Conservation (phyloP, 2,329 filamentous ascomycete species). For the Hypomyces perniciosus region DNA sequence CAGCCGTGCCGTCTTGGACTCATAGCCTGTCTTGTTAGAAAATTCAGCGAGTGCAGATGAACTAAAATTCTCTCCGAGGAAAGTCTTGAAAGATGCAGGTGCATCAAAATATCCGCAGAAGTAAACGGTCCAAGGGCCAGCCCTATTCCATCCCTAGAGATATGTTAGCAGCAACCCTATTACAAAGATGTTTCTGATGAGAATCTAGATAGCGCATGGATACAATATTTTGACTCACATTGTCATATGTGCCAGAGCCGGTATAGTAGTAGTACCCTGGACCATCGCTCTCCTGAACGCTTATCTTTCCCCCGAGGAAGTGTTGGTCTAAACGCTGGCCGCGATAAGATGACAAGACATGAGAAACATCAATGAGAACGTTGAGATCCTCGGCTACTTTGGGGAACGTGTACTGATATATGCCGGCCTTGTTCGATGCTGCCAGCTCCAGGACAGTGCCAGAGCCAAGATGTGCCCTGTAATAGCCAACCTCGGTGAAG, state of each 20-base stretch:
- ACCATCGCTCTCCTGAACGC: slow-evolving; percentile 38
- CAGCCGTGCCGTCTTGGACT: slow-evolving; percentile 34
- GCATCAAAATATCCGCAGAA: slow-evolving; percentile 57
- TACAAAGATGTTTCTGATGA: background rate
- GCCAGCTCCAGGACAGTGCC: slow-evolving; percentile 53
- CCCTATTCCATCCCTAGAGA: slow-evolving; percentile 53
- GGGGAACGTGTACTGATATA: slow-evolving; percentile 58
- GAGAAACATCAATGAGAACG: slow-evolving; percentile 59
- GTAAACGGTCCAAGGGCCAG: slow-evolving; percentile 56
- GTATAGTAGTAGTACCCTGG: slow-evolving; percentile 41
- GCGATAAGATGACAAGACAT: slow-evolving; percentile 57
- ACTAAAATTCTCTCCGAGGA: slow-evolving; percentile 31
- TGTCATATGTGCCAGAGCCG: slow-evolving; percentile 57
- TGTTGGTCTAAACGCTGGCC: slow-evolving; percentile 55
- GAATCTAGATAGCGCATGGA: background rate
- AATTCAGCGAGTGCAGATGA: slow-evolving; percentile 28
- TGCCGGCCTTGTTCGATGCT: slow-evolving; percentile 49
- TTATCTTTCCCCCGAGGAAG: slow-evolving; percentile 55
- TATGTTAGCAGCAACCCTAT: background rate
- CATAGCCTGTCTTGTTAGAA: slow-evolving; percentile 25
- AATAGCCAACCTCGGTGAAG: slow-evolving; percentile 54
- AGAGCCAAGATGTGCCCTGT: slow-evolving; percentile 49
- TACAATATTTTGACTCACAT: slow-evolving; percentile 32
- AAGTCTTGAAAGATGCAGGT: slow-evolving; percentile 39
- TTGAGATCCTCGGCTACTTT: slow-evolving; percentile 30